Evolutionary conservation across 73 alveolate species (phyloP).

Genomic region (Breviolum minutum): DNA sequence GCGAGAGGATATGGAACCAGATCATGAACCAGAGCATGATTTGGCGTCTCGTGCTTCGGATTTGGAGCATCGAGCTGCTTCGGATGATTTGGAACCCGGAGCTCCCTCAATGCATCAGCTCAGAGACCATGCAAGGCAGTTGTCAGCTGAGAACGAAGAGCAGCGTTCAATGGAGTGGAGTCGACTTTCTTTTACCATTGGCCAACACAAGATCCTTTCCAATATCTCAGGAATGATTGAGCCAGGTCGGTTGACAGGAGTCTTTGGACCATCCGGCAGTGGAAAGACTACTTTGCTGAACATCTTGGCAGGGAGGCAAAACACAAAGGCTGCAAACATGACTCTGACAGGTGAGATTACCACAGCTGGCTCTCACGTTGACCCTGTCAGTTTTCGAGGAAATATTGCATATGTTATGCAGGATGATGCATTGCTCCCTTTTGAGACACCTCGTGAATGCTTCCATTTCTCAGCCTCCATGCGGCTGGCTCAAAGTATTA

Average conservation of each 20-base stretch:
- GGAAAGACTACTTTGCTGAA: slow-evolving; percentile 96
- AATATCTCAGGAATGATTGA: slow-evolving; percentile 52
- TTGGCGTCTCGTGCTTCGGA: not conserved
- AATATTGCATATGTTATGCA: slow-evolving; percentile 92
- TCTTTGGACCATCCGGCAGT: slow-evolving; percentile 95
- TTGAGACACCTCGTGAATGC: slow-evolving; percentile 73
- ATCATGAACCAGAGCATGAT: slow-evolving; percentile 28
- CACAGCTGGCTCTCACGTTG: slow-evolving; percentile 24
- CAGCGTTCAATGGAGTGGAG: slow-evolving; percentile 46
- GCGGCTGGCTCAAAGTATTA: slow-evolving; percentile 48
- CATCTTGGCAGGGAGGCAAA: slow-evolving; percentile 91
- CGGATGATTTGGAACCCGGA: not conserved
- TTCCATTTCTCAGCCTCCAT: slow-evolving; percentile 50
- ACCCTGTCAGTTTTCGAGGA: slow-evolving; percentile 71
- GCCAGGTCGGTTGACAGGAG: slow-evolving; percentile 39
- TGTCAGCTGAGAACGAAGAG: slow-evolving; percentile 12
- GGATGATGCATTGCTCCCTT: slow-evolving; percentile 83
- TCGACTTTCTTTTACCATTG: slow-evolving; percentile 8
- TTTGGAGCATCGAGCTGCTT: not conserved
- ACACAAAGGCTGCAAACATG: slow-evolving; percentile 20
- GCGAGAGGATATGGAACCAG: slow-evolving; percentile 37
- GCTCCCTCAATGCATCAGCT: slow-evolving; percentile 53
- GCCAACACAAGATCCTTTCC: slow-evolving; percentile 10
- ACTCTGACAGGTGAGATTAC: slow-evolving; percentile 16
- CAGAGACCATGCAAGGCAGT: slow-evolving; percentile 51